Conservation (phyloP, 257 asterid genomes). For the Ilex aquifolium region DNA sequence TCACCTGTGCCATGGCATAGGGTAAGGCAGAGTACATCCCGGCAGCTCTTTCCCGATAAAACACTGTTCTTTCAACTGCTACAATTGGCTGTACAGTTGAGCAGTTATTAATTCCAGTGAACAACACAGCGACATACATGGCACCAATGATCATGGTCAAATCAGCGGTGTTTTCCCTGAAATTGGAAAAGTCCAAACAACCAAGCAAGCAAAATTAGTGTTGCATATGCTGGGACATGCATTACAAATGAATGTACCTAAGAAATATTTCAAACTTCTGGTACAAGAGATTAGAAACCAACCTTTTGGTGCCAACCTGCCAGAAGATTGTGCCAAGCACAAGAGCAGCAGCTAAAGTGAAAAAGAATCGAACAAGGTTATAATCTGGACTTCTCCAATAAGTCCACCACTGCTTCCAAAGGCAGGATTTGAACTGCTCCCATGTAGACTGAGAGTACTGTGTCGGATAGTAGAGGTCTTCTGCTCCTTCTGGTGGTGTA, state of each 20-base stretch:
- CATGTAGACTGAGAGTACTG: conserved; percentile 51
- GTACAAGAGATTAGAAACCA: background rate
- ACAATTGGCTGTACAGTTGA: conserved; percentile 76
- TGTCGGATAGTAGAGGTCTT: conserved; percentile 55
- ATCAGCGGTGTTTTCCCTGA: conserved; percentile 46
- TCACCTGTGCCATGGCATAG: conserved; percentile 78
- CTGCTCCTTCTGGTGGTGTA: conserved; percentile 49
- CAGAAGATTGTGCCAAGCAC: conserved; percentile 73
- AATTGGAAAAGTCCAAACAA: background rate
- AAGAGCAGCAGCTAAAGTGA: conserved; percentile 65
- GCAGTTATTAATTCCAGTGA: conserved; percentile 72
- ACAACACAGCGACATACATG: conserved; percentile 62
- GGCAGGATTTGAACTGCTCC: conserved; percentile 58
- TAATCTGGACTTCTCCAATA: conserved; percentile 92
- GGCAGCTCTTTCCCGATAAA: conserved; percentile 68
- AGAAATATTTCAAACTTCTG: no score
- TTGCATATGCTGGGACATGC: no score
- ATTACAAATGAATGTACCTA: background rate
- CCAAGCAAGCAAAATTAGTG: no score
- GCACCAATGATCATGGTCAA: conserved; percentile 68
- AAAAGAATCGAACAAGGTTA: conserved; percentile 71
- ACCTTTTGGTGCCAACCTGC: conserved; percentile 65
- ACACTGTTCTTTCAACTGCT: conserved; percentile 63
- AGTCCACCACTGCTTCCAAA: conserved; percentile 87
- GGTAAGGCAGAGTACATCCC: conserved; percentile 89